Base-by-base conservation (phyloP, 768 basidiomycete species). In the Pholiota microspora region DNA sequence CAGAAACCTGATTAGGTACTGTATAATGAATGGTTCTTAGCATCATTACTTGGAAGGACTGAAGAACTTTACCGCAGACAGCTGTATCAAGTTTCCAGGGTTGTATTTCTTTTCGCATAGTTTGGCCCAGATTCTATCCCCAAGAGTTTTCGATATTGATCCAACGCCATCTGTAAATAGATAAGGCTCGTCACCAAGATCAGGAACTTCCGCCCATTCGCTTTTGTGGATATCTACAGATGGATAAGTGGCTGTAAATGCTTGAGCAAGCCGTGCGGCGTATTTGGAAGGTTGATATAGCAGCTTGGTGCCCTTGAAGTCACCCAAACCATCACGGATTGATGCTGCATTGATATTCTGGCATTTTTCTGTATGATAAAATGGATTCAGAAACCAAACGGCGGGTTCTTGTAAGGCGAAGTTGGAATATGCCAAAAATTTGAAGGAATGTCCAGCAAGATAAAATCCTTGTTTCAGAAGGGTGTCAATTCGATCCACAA, bases 1-100 rank as follows among this genome's bases (percentile, higher is more conserved):
- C 42, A 93, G 66, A 65, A 93, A 88, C 44, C 92, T 83, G 46
- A 93, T 92, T 71, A 89, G 89, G 65, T 85, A 88, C 79, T 88
- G 51, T 23, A n/a, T 40, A 23, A 29, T n/a, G n/a, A n/a, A n/a
- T n/a, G n/a, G n/a, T n/a, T n/a, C n/a, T n/a, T n/a, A n/a, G n/a
- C 36, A 29, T 25, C 7, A 44, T 45, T 49, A 46, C 48, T 25
- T 32, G 15, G 23, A 18, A 13, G 38, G 35, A 35, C 7, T n/a
- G 6, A 29, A 23, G 13, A 36, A 51, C 29, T 84, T 72, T 59
- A 89, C 88, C 3, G 82, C 88, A 44, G 80, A 82, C 13, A 88
- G 88, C 55, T 77, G 65, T 9, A 82, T 57, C 0, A 72, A 63
- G 48, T 72, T 60, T 15, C 62, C 50, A 8, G 67, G 68, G 27